Evolutionary conservation across 768 basidiomycete genomes (phyloP).

Genomic region (Suillus lakei): DNA sequence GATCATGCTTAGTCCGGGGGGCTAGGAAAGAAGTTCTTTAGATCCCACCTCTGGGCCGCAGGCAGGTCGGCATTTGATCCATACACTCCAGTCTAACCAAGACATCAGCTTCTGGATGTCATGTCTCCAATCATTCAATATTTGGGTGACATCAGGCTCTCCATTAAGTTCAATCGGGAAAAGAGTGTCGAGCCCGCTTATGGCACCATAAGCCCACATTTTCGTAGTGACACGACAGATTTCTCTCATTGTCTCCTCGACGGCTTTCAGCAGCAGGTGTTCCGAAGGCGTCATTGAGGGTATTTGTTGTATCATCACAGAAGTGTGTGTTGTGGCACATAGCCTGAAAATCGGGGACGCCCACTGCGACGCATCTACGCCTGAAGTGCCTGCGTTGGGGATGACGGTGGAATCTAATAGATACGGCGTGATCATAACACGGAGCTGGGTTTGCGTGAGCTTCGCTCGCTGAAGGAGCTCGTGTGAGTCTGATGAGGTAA

Average conservation of each 20-base stretch:
- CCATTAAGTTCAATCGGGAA: not conserved
- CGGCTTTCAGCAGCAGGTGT: constrained; percentile 15
- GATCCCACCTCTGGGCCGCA: constrained; percentile 22
- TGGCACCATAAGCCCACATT: constrained; percentile 25
- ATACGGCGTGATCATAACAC: constrained; percentile 22
- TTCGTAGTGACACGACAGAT: constrained; percentile 22
- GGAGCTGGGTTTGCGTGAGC: constrained; percentile 22
- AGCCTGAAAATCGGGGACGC: constrained; percentile 13
- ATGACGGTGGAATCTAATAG: constrained; percentile 15
- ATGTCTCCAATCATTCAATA: constrained; percentile 15
- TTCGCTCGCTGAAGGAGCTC: constrained; percentile 14
- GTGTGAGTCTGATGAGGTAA: constrained; percentile 16
- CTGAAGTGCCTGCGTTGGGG: constrained; percentile 1
- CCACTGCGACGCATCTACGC: constrained; percentile 13
- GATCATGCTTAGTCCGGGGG: not conserved
- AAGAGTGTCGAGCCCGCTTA: constrained; percentile 12
- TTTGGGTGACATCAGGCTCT: not conserved
- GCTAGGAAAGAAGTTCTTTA: not conserved
- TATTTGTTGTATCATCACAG: constrained; percentile 1
- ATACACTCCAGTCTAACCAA: constrained; percentile 30
- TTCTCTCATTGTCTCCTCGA: constrained; percentile 20
- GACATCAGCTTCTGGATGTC: constrained; percentile 19
- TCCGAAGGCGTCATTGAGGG: constrained; percentile 18
- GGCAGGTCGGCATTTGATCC: constrained; percentile 25
- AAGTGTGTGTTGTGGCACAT: constrained; percentile 16